Base-by-base conservation (phyloP, 148 eudicot species). In the Heliosperma pusillum region DNA sequence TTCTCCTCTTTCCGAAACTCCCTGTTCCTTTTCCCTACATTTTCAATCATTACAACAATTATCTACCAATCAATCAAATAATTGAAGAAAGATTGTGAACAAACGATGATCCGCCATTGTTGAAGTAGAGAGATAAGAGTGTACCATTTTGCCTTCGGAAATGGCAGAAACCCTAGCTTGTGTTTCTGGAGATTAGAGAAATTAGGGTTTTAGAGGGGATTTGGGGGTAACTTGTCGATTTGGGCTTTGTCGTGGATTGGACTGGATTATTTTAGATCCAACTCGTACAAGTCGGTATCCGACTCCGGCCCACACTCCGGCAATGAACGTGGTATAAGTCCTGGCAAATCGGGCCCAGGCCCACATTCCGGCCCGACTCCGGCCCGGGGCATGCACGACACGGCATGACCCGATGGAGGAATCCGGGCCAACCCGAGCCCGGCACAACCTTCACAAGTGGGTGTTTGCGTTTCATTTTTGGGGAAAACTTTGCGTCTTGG, bases 1-100 rank as follows among this genome's bases (percentile, higher is more conserved):
- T 87, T 80, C 89, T 87, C 78, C 89, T 87, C 87, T 87, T 85
- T 22, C 87, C 88, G 27, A 85, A 87, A 66, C 89, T 85, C 5
- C 86, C 87, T 24, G 88, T 87, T 71, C 88, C 89, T 71, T 87
- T 85, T 4, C 86, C 87, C 85, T 82, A 55, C 64, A 74, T 40
- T 36, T 60, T 13, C 44, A 27, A 33, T 1, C 13, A 72, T 20
- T 3, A 20, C 11, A 58, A 20, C 33, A 2, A 44, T 17, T 0
- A 56, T 19, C 42, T 19, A 55, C 11, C 13, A 65, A 12, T 40
- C 30, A 25, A 67, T 25, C 21, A 44, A 50, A 7, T 50, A 13
- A 50, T 36, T 36, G 7, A 36, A 36, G 42, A 36, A 36, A 8
- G 42, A 6, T 36, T 36, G 7, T 36, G 42, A 40, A 45, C 25